Base-by-base conservation (phyloP, 257 asterid species). In the Solanum chmielewskii region DNA sequence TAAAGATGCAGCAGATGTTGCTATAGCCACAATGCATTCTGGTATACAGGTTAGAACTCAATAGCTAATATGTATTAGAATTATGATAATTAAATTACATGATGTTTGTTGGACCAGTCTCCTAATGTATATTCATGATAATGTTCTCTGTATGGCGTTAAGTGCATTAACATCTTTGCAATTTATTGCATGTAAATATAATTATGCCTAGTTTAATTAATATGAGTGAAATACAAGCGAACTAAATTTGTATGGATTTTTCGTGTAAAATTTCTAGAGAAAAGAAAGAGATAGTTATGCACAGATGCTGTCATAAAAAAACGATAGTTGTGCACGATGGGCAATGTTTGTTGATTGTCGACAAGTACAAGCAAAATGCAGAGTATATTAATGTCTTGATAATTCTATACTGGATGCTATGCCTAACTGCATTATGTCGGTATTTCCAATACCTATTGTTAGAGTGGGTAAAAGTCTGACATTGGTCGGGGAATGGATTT, bases 1-100 rank as follows among this genome's bases (percentile, higher is more conserved):
- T 82, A 97, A 96, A 91, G 99, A 95, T 91, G 99, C 99, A 84
- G 99, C 99, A 10, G 99, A 96, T 90, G 99, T 97, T 89, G 99
- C 99, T 85, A 97, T 96, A 89, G 96, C 93, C 73, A 93, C 98
- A 84, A 97, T 97, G 99, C 89, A 90, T 90, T 92, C 98, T 83
- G 99, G 99, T 45, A 92, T 97, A 90, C 99, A 97, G 98, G 99
- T 96, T 16, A 88, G 87, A 47, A 64, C 85, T 68, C 74, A 78
- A 74, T 25, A 82, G 33, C 87, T 86, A 60, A 39, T 80, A 64
- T 83, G 89, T 27, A 12, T 83, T 76, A 29, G 71, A 73, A 66
- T 84, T 41, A 44, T 41, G 42, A 70, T 18, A 66, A 68, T 14
- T 7, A 16, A 84, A 42, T 41, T 84, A 4, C 18, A 29, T 45